Base-by-base conservation (phyloP, 1,284 basidiomycete species). In the Malassezia yamatoensis region DNA sequence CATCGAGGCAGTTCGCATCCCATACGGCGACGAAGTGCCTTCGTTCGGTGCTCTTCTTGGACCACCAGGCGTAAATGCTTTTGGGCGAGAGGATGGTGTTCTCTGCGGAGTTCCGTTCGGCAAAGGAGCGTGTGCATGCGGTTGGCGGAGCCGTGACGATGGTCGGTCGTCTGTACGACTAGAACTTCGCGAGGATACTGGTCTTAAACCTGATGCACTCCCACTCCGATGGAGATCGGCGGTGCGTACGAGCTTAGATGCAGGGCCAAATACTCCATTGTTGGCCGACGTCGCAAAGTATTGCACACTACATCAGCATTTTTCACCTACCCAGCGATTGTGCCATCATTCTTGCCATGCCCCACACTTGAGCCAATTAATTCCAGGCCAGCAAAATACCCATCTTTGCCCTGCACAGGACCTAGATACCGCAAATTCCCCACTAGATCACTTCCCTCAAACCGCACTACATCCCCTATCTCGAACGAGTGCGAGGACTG, bases 321-420 rank as follows among this genome's bases (percentile, higher is more conserved):
- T 9, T 4, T 4, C 3, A 74, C 88, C 79, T 71, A 93, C 90
- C 87, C 88, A 62, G 81, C 81, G 3, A 94, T 90, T 42, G 83
- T 83, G 18, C 93, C 93, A 69, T 96, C 83, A 69, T 98, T 98
- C 78, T 96, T 96, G 2, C 93, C 93, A 72, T 87, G 87, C n/a
- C 93, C 90, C 13, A 55, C 55, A 33, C 66, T 66, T 15, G 63
- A 63, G 16, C 68, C 70, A 3, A 65, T 63, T 4, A 74, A 63
- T 53, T 74, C 71, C 44, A 74, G 60, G 21, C 71, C 71, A 0
- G 71, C 71, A 49, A 63, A 74, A 51, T 59, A 56, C 33, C 68
- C 71, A 12, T 61, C 49, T 41, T 63, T 64, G 59, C 63, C 63
- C 2, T 66, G 48, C 11, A 74, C 68, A 0, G 65, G 59, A 2